These are phyloP conservation scores for Termitomyces sp. DNA, from an alignment of 1,284 basidiomycete genomes.

Conservation along the genomic window DNA sequence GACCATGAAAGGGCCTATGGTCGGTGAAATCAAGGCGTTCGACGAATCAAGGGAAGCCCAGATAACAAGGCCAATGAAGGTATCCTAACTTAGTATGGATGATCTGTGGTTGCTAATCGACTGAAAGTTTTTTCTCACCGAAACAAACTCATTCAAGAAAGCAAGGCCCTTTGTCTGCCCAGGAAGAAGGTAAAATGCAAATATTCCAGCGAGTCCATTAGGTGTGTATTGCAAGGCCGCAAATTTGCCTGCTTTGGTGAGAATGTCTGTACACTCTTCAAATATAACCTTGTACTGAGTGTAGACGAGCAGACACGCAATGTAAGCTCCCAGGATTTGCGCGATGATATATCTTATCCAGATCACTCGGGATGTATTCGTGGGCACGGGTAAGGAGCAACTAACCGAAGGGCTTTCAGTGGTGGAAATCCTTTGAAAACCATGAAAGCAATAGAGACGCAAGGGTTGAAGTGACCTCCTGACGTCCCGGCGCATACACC, in stretches of 20 bases:
- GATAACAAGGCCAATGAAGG: slow-evolving; percentile 56
- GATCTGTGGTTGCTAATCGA: not conserved
- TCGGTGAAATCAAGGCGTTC: slow-evolving; percentile 53
- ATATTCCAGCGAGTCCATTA: slow-evolving; percentile 57
- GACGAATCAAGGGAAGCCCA: slow-evolving; percentile 59
- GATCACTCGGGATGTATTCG: slow-evolving; percentile 2
- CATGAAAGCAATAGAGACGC: slow-evolving; percentile 50
- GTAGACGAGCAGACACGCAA: slow-evolving; percentile 57
- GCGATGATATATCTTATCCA: slow-evolving; percentile 52
- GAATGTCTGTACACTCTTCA: slow-evolving; percentile 35
- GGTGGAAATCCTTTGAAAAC: slow-evolving; percentile 54
- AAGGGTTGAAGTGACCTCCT: slow-evolving; percentile 62
- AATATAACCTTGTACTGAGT: slow-evolving; percentile 56
- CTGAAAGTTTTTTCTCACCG: slow-evolving; percentile 32
- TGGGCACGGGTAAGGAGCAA: not conserved
- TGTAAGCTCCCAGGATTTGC: slow-evolving; percentile 59
- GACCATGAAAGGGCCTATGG: slow-evolving; percentile 46
- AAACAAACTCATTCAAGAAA: slow-evolving; percentile 64
- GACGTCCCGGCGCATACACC: slow-evolving; percentile 48
- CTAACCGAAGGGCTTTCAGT: slow-evolving; percentile 46
- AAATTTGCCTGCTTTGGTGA: slow-evolving; percentile 38
- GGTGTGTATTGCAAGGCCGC: slow-evolving; percentile 49
- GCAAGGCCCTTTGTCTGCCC: slow-evolving; percentile 47
- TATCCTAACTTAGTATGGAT: slow-evolving; percentile 39
- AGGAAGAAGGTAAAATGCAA: slow-evolving; percentile 45